phyloP scores from a whole-genome alignment of 371 early-diverging fungal genomes.

The Blakeslea trispora region DNA sequence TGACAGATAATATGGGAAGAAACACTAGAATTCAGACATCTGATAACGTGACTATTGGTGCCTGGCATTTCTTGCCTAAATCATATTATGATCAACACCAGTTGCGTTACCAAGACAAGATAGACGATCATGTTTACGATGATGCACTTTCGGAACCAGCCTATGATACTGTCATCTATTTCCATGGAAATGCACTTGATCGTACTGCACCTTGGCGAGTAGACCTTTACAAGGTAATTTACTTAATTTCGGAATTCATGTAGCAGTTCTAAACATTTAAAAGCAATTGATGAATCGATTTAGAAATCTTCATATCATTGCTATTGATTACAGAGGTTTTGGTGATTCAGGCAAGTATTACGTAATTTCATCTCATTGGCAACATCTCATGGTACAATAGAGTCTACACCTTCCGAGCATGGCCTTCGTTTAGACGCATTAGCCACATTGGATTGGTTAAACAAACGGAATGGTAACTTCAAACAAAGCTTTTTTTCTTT shows the following conservation, averaged over 20 bases:
- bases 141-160: constrained; percentile 27
- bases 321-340: constrained; percentile 52
- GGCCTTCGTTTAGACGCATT: constrained; percentile 41
- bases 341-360: constrained; percentile 43
- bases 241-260: not conserved
- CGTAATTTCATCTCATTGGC: too few species aligned
- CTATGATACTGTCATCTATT: constrained; percentile 44
- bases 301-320: constrained; percentile 36
- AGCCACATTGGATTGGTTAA: constrained; percentile 40
- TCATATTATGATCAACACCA: constrained; percentile 29
- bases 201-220: constrained; percentile 49
- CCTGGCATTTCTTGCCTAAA: constrained; percentile 48
- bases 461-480: constrained; percentile 38
- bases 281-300: constrained; percentile 25
- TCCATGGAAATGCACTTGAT: constrained; percentile 51
- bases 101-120: constrained; percentile 19
- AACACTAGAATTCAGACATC: constrained; percentile 36
- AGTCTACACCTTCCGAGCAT: constrained; percentile 44
- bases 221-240: constrained; percentile 45
- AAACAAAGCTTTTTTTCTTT: too few species aligned
- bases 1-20: constrained; percentile 39
- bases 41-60: constrained; percentile 48
- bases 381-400: too few species aligned
- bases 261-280: too few species aligned
- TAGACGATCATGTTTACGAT: constrained; percentile 24